A percentile compares a stretch with the other conserved stretches of the same genome.
These are phyloP conservation scores for Hanseniaspora nectarophila DNA, from an alignment of 805 yeast genomes.

Conservation along the genomic window DNA sequence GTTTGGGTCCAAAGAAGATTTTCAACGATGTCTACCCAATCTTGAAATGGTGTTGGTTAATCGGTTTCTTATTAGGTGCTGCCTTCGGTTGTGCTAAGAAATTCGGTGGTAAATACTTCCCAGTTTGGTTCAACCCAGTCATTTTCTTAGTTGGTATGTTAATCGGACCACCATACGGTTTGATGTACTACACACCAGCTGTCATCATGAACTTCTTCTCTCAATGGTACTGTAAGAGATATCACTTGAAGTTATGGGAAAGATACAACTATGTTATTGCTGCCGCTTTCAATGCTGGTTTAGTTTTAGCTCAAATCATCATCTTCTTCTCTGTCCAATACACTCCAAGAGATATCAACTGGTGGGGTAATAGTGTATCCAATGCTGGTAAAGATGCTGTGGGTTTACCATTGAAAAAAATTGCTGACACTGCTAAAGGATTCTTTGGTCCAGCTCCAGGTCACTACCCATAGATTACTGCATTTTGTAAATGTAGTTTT, in stretches of 20 bases:
- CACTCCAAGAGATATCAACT: conserved; percentile 32
- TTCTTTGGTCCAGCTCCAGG: conserved; percentile 26
- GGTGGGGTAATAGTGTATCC: conserved; percentile 53
- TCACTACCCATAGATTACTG: conserved; percentile 22
- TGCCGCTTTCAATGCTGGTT: conserved; percentile 52
- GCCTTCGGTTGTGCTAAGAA: conserved; percentile 26
- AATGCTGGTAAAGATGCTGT: conserved; percentile 19
- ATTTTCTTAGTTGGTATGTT: conserved; percentile 43
- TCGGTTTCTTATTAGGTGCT: conserved; percentile 35
- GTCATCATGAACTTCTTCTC: conserved; percentile 30
- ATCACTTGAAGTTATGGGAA: conserved; percentile 45
- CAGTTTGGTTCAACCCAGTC: conserved; percentile 39
- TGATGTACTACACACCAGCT: conserved; percentile 27
- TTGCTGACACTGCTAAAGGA: conserved; percentile 18
- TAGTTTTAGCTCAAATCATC: conserved; percentile 46
- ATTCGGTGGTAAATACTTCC: conserved; percentile 22
- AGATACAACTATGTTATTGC: conserved; percentile 49
- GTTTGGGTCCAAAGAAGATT: conserved; percentile 46
- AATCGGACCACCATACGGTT: conserved; percentile 40
- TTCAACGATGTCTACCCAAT: conserved; percentile 49
- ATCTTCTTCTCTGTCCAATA: conserved; percentile 44
- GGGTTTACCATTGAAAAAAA: conserved; percentile 15
- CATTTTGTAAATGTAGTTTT: neutral
- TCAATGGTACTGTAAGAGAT: conserved; percentile 39
- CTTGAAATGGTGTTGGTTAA: conserved; percentile 51